Evolutionary conservation across 495 filamentous ascomycete species (phyloP).

Genomic region (Filosporella fistucella): DNA sequence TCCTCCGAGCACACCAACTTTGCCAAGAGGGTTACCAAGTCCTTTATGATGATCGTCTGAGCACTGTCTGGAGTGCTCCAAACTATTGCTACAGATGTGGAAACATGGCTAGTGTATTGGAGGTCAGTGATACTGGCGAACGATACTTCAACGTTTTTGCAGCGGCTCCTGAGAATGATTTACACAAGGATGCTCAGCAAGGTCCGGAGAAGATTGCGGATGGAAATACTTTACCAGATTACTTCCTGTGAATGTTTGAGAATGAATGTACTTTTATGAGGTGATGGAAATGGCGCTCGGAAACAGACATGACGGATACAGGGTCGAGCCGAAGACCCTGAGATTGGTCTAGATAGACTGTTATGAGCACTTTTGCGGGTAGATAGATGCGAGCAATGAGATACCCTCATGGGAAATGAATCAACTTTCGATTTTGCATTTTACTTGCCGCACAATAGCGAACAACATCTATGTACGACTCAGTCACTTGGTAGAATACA

Average conservation of each 20-base stretch:
- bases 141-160: conserved; percentile 96
- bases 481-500: too few relatives aligned
- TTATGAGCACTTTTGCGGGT: too few relatives aligned
- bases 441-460: too few relatives aligned
- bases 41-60: conserved; percentile 88
- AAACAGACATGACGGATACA: too few relatives aligned
- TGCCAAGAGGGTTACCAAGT: conserved; percentile 97
- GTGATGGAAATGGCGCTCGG: too few relatives aligned
- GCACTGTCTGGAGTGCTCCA: conserved; percentile 95
- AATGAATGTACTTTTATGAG: too few relatives aligned
- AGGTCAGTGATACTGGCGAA: conserved; percentile 89
- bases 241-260: conserved; percentile 53
- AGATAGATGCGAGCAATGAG: too few relatives aligned
- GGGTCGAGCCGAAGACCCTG: too few relatives aligned
- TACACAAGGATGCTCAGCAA: conserved; percentile 74
- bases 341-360: too few relatives aligned
- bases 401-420: too few relatives aligned
- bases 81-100: conserved; percentile 97
- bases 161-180: conserved; percentile 92
- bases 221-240: conserved; percentile 47
- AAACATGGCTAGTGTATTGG: conserved; percentile 93
- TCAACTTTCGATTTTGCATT: too few relatives aligned
- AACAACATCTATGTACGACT: too few relatives aligned
- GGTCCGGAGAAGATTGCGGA: conserved; percentile 43
- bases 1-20: conserved; percentile 91